phyloP scores from a whole-genome alignment of 169 alveolate species.

The Cryptosporidium ubiquitum region DNA sequence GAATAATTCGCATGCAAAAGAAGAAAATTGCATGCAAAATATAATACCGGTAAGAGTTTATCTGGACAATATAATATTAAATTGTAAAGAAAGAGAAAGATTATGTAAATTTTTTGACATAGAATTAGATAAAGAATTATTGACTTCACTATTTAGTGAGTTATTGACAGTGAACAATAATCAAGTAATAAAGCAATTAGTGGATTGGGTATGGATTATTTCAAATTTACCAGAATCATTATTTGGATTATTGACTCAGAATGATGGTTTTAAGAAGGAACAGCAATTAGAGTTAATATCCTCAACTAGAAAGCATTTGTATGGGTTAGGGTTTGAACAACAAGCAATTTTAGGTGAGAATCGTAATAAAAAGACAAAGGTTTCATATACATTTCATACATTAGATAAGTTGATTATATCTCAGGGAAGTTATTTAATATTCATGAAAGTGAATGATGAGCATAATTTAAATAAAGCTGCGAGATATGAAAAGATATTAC shows the following conservation, averaged over 20 bases:
- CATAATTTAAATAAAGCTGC: background rate
- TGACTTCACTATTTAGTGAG: background rate
- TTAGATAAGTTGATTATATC: constrained; percentile 11
- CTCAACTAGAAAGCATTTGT: background rate
- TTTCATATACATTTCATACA: constrained; percentile 24
- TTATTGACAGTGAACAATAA: background rate
- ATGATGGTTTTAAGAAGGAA: background rate
- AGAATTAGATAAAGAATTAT: background rate
- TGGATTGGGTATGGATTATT: constrained; percentile 42
- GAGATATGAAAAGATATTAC: constrained; percentile 6
- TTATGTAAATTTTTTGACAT: constrained; percentile 12
- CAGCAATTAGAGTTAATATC: constrained; percentile 4
- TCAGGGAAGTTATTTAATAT: background rate
- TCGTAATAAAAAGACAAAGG: background rate
- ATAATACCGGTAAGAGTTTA: constrained; percentile 47
- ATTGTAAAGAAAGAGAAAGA: constrained; percentile 1
- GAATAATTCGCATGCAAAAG: background rate
- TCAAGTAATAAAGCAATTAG: background rate
- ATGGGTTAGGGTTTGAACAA: background rate
- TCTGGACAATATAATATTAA: constrained; percentile 10
- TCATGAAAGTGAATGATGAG: constrained; percentile 10
- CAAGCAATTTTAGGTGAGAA: background rate
- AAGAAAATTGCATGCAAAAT: constrained; percentile 4
- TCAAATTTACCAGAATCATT: constrained; percentile 23
- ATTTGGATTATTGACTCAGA: background rate